Evolutionary conservation across 164 flowering plant genomes (phyloP), one percentile per base, ranked within the genome.

Genomic region (Brasenia schreberi): DNA sequence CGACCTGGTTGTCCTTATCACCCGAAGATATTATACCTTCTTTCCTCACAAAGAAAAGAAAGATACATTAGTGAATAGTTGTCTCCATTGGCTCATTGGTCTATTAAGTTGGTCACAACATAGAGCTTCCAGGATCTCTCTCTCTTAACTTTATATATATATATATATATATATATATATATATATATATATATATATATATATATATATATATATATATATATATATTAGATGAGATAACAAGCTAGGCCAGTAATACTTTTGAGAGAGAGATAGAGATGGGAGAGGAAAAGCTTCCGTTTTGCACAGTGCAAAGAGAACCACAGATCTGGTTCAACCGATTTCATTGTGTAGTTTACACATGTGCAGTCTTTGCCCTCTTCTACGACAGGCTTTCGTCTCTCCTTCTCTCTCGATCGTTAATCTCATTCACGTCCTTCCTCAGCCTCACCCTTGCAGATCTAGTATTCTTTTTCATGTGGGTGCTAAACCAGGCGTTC

Each of bases 281-380:
- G 53, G 12, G 12, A 45, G 5, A 7, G 53, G 53, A 45, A 12
- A 45, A 45, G 53, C 53, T 65, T 27, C 79, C 78, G 42, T 81
- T 87, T 23, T 72, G 84, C 81, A 75, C 82, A 1, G 45, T 61
- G 12, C 53, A 67, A 18, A 74, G 70, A 59, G 65, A 71, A 7
- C 79, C 75, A 9, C 78, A 78, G 18, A 69, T 81, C 6, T 1
- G 42, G 42, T 58, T 74, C 49, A 83, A 85, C 81, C 90, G 95
- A 7, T 49, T 71, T 0, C 87, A 81, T 68, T 81, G 84, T 1
- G 61, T 71, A 0, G 60, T 82, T 49, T 85, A 84, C 80, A 11
- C 74, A 0, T 73, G 60, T 17, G 86, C 83, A 56, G 61, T 85
- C 64, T 4, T 75, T 1, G 71, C 84, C 43, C 72, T 88, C 5